Evolutionary conservation across 2,329 filamentous ascomycete genomes (phyloP).

Genomic region (Pestalotiopsis sp.): DNA sequence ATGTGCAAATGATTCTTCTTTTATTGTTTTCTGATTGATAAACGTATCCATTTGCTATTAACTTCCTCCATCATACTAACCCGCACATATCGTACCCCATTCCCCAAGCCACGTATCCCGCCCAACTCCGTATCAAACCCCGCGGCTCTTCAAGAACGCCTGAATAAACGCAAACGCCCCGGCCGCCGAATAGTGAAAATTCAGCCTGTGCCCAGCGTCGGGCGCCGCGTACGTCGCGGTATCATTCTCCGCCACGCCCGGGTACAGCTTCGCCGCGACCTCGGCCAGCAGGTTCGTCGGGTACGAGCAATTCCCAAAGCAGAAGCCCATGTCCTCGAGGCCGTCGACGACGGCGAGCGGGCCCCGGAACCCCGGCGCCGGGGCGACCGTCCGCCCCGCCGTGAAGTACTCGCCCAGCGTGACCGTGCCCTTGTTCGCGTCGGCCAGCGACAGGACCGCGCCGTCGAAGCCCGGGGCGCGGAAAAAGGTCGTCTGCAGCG

Average conservation of each 20-base stretch:
- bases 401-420: slow-evolving; percentile 24
- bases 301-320: slow-evolving; percentile 24
- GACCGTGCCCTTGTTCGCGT: slow-evolving; percentile 24
- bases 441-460: slow-evolving; percentile 19
- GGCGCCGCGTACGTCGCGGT: background rate
- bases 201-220: background rate
- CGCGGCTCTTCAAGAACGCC: background rate
- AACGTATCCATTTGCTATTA: background rate
- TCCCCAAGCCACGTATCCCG: background rate
- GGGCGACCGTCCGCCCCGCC: slow-evolving; percentile 20
- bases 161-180: background rate
- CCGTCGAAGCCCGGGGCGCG: slow-evolving; percentile 22
- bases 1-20: background rate
- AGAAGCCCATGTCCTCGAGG: slow-evolving; percentile 26
- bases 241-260: background rate
- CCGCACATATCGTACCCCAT: background rate
- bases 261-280: background rate
- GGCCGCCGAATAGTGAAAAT: background rate
- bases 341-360: slow-evolving; percentile 26
- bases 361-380: slow-evolving; percentile 21
- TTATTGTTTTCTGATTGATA: background rate
- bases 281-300: slow-evolving; percentile 19
- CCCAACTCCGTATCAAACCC: background rate
- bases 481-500: slow-evolving; percentile 26
- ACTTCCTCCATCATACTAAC: too few relatives aligned